Evolutionary conservation across 2,329 filamentous ascomycete genomes (phyloP).

Genomic region (Xylariaceae sp.): DNA sequence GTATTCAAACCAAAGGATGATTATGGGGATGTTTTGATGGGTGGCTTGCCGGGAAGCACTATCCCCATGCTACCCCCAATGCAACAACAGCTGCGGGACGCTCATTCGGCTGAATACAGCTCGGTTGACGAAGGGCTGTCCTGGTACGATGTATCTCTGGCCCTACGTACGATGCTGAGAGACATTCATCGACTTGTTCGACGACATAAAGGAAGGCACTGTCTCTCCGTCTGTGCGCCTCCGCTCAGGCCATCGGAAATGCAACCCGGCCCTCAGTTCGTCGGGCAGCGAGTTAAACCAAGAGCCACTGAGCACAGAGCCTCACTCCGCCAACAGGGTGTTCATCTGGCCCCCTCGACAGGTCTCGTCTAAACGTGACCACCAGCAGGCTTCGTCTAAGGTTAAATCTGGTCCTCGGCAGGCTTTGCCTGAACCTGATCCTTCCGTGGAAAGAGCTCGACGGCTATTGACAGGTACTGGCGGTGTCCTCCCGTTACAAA

Average conservation of each 20-base stretch:
- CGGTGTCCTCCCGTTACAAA: slow-evolving; percentile 19
- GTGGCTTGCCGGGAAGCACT: no score
- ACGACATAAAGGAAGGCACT: slow-evolving; percentile 38
- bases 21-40: slow-evolving; percentile 1
- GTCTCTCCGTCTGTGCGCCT: slow-evolving; percentile 40
- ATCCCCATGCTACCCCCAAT: no score
- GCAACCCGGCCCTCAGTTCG: slow-evolving; percentile 29
- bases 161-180: slow-evolving; percentile 48
- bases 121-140: slow-evolving; percentile 39
- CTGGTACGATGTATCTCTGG: slow-evolving; percentile 47
- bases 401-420: no score
- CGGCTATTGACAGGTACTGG: slow-evolving; percentile 15
- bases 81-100: no score
- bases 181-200: slow-evolving; percentile 56
- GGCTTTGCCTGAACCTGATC: slow-evolving; percentile 5
- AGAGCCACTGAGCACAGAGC: slow-evolving; percentile 5
- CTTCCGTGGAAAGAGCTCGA: slow-evolving; percentile 17
- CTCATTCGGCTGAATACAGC: slow-evolving; percentile 46
- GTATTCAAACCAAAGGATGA: slow-evolving; percentile 31
- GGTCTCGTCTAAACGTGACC: no score
- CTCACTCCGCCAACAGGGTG: slow-evolving; percentile 21
- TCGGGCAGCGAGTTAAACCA: slow-evolving; percentile 2
- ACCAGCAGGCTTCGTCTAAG: no score
- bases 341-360: slow-evolving; percentile 25
- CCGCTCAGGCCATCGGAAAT: slow-evolving; percentile 41